Conservation (phyloP, 108 stramenopile genomes). For the Epipyxis sp. region DNA sequence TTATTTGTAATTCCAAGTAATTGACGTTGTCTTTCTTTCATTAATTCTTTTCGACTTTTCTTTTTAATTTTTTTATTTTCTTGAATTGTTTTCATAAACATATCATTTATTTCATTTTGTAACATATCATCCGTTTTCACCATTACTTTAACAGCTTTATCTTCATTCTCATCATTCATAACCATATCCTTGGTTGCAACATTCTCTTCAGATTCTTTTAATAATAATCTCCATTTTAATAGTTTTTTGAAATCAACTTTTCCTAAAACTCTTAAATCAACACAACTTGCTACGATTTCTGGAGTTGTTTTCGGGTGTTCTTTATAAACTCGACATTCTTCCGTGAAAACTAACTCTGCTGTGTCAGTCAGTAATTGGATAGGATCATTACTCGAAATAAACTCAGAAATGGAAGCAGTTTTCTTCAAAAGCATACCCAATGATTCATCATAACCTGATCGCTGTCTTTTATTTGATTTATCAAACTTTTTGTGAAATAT, state of each 20-base stretch:
- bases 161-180: slow-evolving; percentile 23
- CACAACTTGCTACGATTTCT: slow-evolving; percentile 71
- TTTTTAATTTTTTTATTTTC: slow-evolving; percentile 63
- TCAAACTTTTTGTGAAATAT: slow-evolving; percentile 90
- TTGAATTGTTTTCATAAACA: slow-evolving; percentile 71
- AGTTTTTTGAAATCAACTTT: slow-evolving; percentile 90
- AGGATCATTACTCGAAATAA: slow-evolving; percentile 79
- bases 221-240: slow-evolving; percentile 82
- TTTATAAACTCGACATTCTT: slow-evolving; percentile 55
- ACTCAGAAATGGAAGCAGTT: slow-evolving; percentile 68
- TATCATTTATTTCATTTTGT: slow-evolving; percentile 72
- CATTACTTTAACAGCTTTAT: slow-evolving; percentile 39
- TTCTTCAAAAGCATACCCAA: slow-evolving; percentile 72
- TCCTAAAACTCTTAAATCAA: slow-evolving; percentile 87
- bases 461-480: slow-evolving; percentile 66
- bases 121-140: slow-evolving; percentile 58
- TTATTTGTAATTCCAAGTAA: neutral
- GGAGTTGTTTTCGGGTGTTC: slow-evolving; percentile 72
- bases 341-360: slow-evolving; percentile 65
- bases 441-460: slow-evolving; percentile 88
- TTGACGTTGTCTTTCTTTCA: slow-evolving; percentile 6
- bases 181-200: neutral
- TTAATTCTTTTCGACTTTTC: slow-evolving; percentile 48
- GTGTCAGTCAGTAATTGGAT: slow-evolving; percentile 77
- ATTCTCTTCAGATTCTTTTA: slow-evolving; percentile 39